These are phyloP conservation scores for Metarhizium humberi DNA, from an alignment of 2,329 filamentous ascomycete species.

Conservation along the genomic window DNA sequence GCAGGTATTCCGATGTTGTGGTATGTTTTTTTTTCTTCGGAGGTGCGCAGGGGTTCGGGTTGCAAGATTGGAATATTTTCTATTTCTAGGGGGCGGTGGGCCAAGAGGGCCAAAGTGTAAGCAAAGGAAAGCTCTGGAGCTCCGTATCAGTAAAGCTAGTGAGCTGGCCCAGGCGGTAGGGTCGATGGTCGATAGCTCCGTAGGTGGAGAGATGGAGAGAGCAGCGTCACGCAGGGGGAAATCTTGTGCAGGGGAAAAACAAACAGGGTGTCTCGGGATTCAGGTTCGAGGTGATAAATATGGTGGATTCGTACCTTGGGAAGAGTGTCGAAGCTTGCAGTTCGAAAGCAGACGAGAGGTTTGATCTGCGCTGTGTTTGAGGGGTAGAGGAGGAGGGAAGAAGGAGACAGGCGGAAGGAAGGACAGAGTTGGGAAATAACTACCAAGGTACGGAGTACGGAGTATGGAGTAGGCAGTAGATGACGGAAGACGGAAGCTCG, in stretches of 20 bases:
- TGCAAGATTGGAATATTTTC: constrained; percentile 5
- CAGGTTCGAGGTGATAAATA: constrained; percentile 3
- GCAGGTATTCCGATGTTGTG: constrained; percentile 3
- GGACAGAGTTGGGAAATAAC: background rate
- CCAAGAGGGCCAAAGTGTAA: constrained; percentile 5
- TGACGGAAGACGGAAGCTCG: constrained; percentile 4
- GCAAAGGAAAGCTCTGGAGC: constrained; percentile 1
- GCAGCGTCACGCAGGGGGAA: background rate
- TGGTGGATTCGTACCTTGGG: constrained; percentile 3
- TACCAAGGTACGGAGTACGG: background rate
- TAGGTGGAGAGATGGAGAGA: constrained; percentile 3
- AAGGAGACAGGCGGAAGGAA: constrained; percentile 4
- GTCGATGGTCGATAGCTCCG: background rate
- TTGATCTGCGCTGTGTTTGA: background rate
- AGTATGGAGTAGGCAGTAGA: background rate
- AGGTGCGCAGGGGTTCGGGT: constrained; percentile 3
- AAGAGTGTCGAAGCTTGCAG: background rate
- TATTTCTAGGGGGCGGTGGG: constrained; percentile 6
- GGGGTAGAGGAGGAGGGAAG: constrained; percentile 3
- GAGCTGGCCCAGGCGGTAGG: background rate
- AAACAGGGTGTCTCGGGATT: constrained; percentile 6
- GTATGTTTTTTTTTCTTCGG: constrained; percentile 2
- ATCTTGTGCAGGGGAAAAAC: constrained; percentile 6
- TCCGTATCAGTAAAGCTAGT: constrained; percentile 3
- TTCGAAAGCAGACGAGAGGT: background rate